phyloP scores from a whole-genome alignment of 176 grass and related monocot genomes.

The Oryza nivara region DNA sequence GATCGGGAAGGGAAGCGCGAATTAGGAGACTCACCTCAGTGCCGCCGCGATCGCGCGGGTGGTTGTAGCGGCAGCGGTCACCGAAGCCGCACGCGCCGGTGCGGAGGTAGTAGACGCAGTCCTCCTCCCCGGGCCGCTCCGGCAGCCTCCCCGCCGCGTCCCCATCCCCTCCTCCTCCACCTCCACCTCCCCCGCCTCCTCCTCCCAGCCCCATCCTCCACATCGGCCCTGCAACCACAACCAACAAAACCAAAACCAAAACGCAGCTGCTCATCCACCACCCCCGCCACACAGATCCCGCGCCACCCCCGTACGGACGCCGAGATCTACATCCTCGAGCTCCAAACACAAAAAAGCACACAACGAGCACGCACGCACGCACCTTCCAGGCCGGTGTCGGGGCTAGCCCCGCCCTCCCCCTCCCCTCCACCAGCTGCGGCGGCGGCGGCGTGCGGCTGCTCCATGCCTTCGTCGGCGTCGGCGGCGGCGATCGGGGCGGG shows the following conservation, averaged over 20 bases:
- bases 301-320: slow-evolving; percentile 13
- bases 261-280: slow-evolving; percentile 13
- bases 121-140: slow-evolving; percentile 76
- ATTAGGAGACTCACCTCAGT: slow-evolving; percentile 49
- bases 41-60: slow-evolving; percentile 69
- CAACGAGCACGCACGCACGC: neutral
- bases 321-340: slow-evolving; percentile 34
- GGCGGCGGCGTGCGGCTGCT: slow-evolving; percentile 42
- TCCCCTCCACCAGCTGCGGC: slow-evolving; percentile 7
- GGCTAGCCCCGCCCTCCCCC: slow-evolving; percentile 33
- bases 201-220: slow-evolving; percentile 70
- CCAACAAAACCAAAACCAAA: neutral
- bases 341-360: neutral
- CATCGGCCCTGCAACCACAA: slow-evolving; percentile 63
- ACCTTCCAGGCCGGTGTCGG: slow-evolving; percentile 79
- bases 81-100: slow-evolving; percentile 90
- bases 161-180: slow-evolving; percentile 18
- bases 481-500: slow-evolving; percentile 21
- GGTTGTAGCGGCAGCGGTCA: slow-evolving; percentile 92
- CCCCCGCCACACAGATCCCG: slow-evolving; percentile 27
- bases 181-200: neutral
- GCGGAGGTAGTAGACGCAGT: slow-evolving; percentile 86
- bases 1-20: slow-evolving; percentile 29
- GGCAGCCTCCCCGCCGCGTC: slow-evolving; percentile 54
- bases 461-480: slow-evolving; percentile 38